These are phyloP conservation scores for Aspergillus sp. DNA, from an alignment of 2,329 filamentous ascomycete species.

Conservation along the genomic window DNA sequence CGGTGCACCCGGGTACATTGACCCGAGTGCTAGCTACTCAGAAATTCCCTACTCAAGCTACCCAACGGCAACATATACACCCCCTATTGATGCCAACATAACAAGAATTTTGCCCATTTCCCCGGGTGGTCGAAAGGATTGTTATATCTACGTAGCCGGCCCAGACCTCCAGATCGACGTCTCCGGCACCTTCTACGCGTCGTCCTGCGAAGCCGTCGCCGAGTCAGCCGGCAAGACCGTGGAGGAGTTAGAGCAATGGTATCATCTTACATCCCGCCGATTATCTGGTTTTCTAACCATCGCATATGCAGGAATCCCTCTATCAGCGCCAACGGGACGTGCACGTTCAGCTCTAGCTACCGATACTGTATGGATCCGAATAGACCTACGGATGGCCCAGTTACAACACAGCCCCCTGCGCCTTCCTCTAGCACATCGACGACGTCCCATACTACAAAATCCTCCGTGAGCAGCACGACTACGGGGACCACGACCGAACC, in stretches of 20 bases:
- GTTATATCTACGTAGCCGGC: neutral
- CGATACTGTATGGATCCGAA: slow-evolving; percentile 4
- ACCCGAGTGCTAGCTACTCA: neutral
- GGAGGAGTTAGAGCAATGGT: neutral
- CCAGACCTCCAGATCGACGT: neutral
- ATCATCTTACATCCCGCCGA: neutral
- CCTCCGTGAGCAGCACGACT: neutral
- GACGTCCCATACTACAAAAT: neutral
- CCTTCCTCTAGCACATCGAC: neutral
- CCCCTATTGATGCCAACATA: neutral
- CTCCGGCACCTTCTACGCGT: neutral
- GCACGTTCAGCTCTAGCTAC: neutral
- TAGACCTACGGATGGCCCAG: neutral
- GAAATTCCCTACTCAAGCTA: neutral
- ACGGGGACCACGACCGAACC: neutral
- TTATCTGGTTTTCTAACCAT: neutral
- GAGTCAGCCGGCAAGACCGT: neutral
- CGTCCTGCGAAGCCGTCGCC: neutral
- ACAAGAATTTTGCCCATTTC: neutral
- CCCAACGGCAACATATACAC: neutral
- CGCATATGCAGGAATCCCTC: slow-evolving; percentile 1
- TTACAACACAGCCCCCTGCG: neutral
- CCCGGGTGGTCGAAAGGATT: neutral
- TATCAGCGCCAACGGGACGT: slow-evolving; percentile 3
- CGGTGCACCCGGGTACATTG: neutral